phyloP scores from a whole-genome alignment of 2,329 filamentous ascomycete species.

The Fusarium papillatum region DNA sequence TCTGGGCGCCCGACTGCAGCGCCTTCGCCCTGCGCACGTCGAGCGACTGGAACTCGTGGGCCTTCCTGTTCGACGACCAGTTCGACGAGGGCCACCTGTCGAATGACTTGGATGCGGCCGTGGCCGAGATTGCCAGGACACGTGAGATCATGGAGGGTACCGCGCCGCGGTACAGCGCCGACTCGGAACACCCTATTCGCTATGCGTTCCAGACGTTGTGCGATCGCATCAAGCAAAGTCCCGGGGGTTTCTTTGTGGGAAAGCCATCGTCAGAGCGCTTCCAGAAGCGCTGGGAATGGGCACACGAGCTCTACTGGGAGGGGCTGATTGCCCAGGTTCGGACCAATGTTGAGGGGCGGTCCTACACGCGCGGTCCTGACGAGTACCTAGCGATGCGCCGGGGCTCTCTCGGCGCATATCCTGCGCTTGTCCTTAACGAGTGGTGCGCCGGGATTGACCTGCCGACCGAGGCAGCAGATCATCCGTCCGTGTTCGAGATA shows the following conservation, averaged over 20 bases:
- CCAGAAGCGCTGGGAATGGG: background rate
- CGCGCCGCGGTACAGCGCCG: background rate
- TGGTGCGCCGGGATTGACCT: background rate
- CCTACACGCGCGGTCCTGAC: background rate
- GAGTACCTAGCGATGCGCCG: background rate
- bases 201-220: background rate
- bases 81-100: background rate
- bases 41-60: background rate
- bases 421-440: background rate
- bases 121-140: background rate
- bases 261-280: background rate
- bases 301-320: background rate
- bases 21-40: background rate
- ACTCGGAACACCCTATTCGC: background rate
- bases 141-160: background rate
- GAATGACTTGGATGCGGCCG: background rate
- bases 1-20: background rate
- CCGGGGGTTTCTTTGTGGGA: background rate
- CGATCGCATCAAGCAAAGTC: background rate
- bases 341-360: background rate
- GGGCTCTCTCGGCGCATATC: background rate
- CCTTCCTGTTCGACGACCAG: background rate
- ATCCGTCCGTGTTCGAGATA: background rate
- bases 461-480: background rate
- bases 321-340: background rate